These are phyloP conservation scores for Taphrina pruni DNA, from an alignment of 1,139 yeast species.

Conservation along the genomic window DNA sequence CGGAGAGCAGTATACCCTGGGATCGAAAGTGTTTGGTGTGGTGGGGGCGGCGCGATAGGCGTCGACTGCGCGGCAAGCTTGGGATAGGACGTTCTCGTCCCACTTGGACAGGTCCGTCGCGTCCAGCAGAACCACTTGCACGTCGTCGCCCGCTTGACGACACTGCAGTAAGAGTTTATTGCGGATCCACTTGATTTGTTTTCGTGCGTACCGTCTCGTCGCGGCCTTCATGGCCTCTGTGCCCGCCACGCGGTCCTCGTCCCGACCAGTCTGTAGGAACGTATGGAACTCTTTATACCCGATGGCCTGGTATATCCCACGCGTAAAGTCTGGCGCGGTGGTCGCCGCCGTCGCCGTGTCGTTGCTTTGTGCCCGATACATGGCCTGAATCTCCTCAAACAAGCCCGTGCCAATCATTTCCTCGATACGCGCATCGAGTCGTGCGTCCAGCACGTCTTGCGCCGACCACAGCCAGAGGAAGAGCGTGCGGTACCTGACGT, in stretches of 20 bases:
- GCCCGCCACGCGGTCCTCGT: slow-evolving; percentile 44
- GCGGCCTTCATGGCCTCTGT: slow-evolving; percentile 77
- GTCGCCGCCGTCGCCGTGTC: too few relatives aligned
- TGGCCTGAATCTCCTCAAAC: slow-evolving; percentile 64
- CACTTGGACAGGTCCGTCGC: slow-evolving; percentile 74
- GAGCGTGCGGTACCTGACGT: slow-evolving; percentile 63
- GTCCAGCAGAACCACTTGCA: slow-evolving; percentile 69
- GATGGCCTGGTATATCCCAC: slow-evolving; percentile 92
- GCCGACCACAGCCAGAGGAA: slow-evolving; percentile 86
- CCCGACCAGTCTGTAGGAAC: slow-evolving; percentile 59
- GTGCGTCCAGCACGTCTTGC: slow-evolving; percentile 60
- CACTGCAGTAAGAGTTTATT: slow-evolving; percentile 69
- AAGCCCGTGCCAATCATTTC: slow-evolving; percentile 79
- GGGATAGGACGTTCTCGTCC: slow-evolving; percentile 61
- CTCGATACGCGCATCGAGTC: slow-evolving; percentile 83
- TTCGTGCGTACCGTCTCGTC: slow-evolving; percentile 85
- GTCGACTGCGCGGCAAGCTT: slow-evolving; percentile 63
- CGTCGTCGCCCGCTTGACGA: slow-evolving; percentile 57
- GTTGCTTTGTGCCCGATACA: slow-evolving; percentile 52
- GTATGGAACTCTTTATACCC: slow-evolving; percentile 94
- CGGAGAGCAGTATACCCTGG: slow-evolving; percentile 33
- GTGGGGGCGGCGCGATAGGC: not conserved
- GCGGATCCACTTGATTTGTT: slow-evolving; percentile 91
- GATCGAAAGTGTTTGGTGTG: slow-evolving; percentile 55
- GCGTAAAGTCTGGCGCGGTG: slow-evolving; percentile 60